phyloP scores from a whole-genome alignment of 192 early-diverging fungal genomes.

The Coemansia sp. region DNA sequence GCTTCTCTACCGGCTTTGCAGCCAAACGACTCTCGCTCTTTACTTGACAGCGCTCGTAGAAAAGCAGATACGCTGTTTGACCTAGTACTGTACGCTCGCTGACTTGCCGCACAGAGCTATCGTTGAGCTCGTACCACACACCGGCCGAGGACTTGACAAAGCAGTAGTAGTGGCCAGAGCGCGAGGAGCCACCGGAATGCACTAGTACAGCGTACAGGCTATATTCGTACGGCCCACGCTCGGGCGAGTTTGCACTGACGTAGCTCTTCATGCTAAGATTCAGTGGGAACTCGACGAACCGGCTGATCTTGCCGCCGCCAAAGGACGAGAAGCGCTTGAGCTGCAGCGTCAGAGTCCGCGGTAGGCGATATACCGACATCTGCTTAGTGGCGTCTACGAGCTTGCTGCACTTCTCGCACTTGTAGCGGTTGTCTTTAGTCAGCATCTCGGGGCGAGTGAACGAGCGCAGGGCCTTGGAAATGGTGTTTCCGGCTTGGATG shows the following conservation, averaged over 20 bases:
- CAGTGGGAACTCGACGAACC: constrained; percentile 66
- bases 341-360: constrained; percentile 75
- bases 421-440: constrained; percentile 72
- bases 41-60: constrained; percentile 63
- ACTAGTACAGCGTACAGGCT: constrained; percentile 80
- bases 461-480: constrained; percentile 70
- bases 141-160: constrained; percentile 80
- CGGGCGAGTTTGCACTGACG: constrained; percentile 49
- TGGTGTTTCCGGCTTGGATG: constrained; percentile 63
- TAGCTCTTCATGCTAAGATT: constrained; percentile 63
- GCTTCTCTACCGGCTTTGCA: constrained; percentile 6
- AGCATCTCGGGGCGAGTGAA: constrained; percentile 77
- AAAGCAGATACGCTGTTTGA: constrained; percentile 86
- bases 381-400: constrained; percentile 81
- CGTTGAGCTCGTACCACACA: constrained; percentile 83
- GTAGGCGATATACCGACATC: constrained; percentile 75
- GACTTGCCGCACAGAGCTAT: constrained; percentile 72
- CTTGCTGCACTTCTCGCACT: constrained; percentile 79
- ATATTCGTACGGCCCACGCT: constrained; percentile 64
- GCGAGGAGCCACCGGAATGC: constrained; percentile 71
- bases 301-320: constrained; percentile 72
- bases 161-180: constrained; percentile 88
- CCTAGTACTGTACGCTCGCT: constrained; percentile 68
- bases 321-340: constrained; percentile 80
- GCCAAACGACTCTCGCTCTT: background rate